Evolutionary conservation across 139 green algal species (phyloP).

Genomic region (Coccomyxa sp.): DNA sequence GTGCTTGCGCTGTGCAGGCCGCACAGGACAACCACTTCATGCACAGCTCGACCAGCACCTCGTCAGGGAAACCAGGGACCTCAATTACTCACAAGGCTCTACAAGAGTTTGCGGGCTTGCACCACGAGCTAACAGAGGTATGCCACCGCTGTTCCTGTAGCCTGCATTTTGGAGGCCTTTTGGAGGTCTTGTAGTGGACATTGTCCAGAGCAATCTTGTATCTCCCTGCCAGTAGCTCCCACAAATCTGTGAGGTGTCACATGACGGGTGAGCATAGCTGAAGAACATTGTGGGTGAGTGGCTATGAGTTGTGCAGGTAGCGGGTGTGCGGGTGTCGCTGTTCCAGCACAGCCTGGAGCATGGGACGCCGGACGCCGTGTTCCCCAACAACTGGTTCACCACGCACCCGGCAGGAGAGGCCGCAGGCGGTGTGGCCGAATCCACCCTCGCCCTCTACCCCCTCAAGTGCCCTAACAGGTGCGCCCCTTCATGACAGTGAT

Average conservation of each 20-base stretch:
- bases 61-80: constrained; percentile 5
- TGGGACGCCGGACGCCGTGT: constrained; percentile 88
- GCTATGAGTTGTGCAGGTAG: constrained; percentile 8
- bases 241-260: no score
- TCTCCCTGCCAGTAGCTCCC: no score
- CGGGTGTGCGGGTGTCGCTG: constrained; percentile 29
- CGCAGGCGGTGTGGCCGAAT: constrained; percentile 35
- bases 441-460: constrained; percentile 86
- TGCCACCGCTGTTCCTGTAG: neutral
- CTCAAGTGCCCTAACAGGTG: constrained; percentile 87
- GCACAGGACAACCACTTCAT: constrained; percentile 92
- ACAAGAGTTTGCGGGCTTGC: constrained; percentile 71
- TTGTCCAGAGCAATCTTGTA: no score
- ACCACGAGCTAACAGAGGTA: constrained; percentile 75
- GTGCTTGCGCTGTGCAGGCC: constrained; percentile 21
- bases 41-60: constrained; percentile 42
- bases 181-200: no score
- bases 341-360: constrained; percentile 74
- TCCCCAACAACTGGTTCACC: constrained; percentile 98
- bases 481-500: neutral
- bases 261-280: neutral
- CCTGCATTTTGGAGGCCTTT: no score
- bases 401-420: constrained; percentile 53
- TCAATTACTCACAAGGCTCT: constrained; percentile 48
- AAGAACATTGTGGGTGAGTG: neutral